These are phyloP conservation scores for Capronia americana DNA, from an alignment of 2,329 filamentous ascomycete species.

Conservation along the genomic window DNA sequence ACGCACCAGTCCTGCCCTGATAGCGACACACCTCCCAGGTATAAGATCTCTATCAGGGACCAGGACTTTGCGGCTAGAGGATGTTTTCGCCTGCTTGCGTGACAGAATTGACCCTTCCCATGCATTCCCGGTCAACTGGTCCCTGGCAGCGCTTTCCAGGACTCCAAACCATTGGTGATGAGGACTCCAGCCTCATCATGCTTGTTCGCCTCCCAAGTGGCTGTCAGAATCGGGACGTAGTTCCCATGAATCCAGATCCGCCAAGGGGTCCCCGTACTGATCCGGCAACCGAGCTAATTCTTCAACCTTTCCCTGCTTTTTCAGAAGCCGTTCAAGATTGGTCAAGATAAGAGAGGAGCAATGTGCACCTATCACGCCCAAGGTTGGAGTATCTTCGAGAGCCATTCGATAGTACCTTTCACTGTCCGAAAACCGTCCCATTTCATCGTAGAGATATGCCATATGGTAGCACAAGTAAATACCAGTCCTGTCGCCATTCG, in stretches of 20 bases:
- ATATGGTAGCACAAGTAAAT: neutral
- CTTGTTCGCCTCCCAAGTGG: neutral
- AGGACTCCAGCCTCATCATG: too few species aligned
- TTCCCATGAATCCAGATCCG: neutral
- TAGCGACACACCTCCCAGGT: neutral
- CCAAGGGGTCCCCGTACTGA: neutral
- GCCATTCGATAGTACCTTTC: neutral
- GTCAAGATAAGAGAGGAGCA: fast-evolving
- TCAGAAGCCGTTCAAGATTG: neutral
- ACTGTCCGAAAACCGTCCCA: neutral
- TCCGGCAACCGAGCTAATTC: neutral
- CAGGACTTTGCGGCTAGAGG: neutral
- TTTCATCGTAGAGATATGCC: neutral
- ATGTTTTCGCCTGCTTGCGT: neutral
- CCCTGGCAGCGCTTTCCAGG: neutral
- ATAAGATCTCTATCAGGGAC: neutral
- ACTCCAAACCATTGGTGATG: neutral
- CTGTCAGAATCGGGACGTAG: neutral
- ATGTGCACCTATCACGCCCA: fast-evolving
- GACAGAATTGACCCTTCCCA: neutral
- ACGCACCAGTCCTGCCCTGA: neutral
- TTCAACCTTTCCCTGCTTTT: neutral
- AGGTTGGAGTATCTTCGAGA: neutral
- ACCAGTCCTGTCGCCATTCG: neutral
- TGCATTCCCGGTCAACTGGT: neutral